phyloP scores from a whole-genome alignment of 139 green algal species.

The Zygnema cylindricum region DNA sequence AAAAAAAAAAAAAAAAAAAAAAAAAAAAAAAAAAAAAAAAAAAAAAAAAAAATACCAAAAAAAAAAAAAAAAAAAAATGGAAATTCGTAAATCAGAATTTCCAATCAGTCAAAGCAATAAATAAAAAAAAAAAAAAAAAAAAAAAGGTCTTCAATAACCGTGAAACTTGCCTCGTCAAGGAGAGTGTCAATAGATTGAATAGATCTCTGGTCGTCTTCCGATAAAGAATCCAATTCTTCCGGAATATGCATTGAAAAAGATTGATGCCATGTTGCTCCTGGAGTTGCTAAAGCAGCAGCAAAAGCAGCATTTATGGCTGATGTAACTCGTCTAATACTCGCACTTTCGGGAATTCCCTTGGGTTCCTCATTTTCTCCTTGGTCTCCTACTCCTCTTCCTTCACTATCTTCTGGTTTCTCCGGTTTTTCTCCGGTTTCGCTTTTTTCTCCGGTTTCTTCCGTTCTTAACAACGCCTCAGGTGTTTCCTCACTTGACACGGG shows the following conservation, averaged over 20 bases:
- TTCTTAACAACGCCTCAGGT: neutral
- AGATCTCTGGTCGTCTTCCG: neutral
- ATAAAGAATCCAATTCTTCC: neutral
- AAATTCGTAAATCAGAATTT: too few relatives aligned
- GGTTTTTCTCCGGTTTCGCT: neutral
- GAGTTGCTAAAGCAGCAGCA: neutral
- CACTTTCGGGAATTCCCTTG: neutral
- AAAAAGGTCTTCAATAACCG: neutral
- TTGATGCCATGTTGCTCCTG: neutral
- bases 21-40: too few relatives aligned
- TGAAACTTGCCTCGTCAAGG: neutral
- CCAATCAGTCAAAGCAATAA: too few relatives aligned
- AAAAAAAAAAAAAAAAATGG: too few relatives aligned
- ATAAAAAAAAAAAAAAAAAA: too few relatives aligned
- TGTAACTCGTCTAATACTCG: neutral
- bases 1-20: too few relatives aligned
- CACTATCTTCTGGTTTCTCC: neutral
- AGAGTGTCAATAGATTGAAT: conserved; percentile 6
- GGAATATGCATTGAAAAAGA: neutral
- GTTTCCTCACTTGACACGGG: neutral
- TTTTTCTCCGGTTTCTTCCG: neutral
- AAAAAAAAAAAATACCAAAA: too few relatives aligned
- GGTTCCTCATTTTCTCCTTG: neutral
- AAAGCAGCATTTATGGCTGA: conserved; percentile 17
- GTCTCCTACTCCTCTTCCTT: neutral